Conservation (phyloP, 768 basidiomycete species). For the Pleurotus salmoneostramineus region DNA sequence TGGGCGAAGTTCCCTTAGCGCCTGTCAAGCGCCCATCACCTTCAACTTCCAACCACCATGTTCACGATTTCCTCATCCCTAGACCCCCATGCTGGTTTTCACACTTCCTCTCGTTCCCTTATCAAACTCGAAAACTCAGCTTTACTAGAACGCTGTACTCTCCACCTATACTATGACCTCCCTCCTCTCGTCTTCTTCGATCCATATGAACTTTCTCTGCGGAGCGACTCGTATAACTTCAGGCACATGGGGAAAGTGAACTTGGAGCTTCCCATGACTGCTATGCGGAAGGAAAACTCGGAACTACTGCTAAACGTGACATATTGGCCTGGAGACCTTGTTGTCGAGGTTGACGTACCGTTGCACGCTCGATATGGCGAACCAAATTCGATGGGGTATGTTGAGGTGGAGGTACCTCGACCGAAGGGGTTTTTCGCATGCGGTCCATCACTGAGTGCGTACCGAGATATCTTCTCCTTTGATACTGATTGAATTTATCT, state of each 20-base stretch:
- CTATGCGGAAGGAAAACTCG: slow-evolving; percentile 22
- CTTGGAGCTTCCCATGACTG: slow-evolving; percentile 41
- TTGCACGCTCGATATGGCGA: slow-evolving; percentile 44
- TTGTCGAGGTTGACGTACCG: slow-evolving; percentile 34
- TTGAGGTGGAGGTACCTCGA: slow-evolving; percentile 26
- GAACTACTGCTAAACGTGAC: slow-evolving; percentile 21
- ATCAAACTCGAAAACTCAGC: neutral
- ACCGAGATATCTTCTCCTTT: slow-evolving; percentile 2
- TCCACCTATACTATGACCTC: slow-evolving; percentile 34
- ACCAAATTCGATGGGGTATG: slow-evolving; percentile 18
- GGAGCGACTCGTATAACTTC: slow-evolving; percentile 33
- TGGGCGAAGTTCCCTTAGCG: no score
- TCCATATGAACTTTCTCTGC: slow-evolving; percentile 40
- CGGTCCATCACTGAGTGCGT: slow-evolving; percentile 18
- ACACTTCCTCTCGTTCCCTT: slow-evolving; percentile 5
- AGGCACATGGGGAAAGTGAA: slow-evolving; percentile 38
- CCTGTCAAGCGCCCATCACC: no score
- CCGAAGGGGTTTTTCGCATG: slow-evolving; percentile 38
- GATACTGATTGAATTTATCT: neutral
- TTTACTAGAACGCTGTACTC: slow-evolving; percentile 23
- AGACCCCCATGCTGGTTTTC: slow-evolving; percentile 6
- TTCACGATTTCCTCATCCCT: slow-evolving; percentile 8
- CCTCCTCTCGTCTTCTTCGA: slow-evolving; percentile 44
- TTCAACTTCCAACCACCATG: neutral
- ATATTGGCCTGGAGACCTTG: slow-evolving; percentile 6